Evolutionary conservation across 2,329 filamentous ascomycete species (phyloP).

Genomic region (Incumbomyces lentus): DNA sequence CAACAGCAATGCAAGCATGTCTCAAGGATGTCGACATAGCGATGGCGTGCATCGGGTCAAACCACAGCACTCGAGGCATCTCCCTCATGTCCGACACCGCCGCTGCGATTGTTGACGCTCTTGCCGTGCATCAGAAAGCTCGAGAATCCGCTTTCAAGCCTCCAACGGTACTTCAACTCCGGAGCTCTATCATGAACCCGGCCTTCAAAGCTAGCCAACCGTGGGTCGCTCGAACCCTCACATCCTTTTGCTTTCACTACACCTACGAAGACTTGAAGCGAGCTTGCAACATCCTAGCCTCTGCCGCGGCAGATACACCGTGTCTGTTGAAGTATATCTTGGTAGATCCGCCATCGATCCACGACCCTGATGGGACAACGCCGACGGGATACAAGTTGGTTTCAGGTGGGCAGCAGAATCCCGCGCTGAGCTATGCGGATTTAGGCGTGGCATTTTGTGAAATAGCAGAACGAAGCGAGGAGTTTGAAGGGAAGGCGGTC

Average conservation of each 20-base stretch:
- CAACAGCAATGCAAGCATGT: constrained; percentile 1
- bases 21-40: constrained; percentile 2
- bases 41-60: constrained; percentile 6
- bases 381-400: constrained; percentile 5
- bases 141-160: constrained; percentile 1
- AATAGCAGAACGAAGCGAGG: constrained; percentile 1
- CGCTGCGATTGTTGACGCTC: neutral
- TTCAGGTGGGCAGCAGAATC: neutral
- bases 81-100: constrained; percentile 1
- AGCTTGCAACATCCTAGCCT: constrained; percentile 3
- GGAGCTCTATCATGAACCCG: neutral
- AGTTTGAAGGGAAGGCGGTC: constrained; percentile 1
- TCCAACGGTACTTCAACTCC: constrained; percentile 5
- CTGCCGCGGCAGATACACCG: constrained; percentile 1
- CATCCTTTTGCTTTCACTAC: constrained; percentile 3
- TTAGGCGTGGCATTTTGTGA: constrained; percentile 1
- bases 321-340: constrained; percentile 4
- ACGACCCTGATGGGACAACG: constrained; percentile 2
- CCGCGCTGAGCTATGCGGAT: constrained; percentile 1
- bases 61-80: constrained; percentile 1
- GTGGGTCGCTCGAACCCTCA: neutral
- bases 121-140: neutral
- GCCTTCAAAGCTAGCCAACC: neutral
- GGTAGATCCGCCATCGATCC: constrained; percentile 2
- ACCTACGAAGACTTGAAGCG: constrained; percentile 1